These are phyloP conservation scores for Oehlia diaphana DNA, from an alignment of 192 early-diverging fungal species.

Conservation along the genomic window DNA sequence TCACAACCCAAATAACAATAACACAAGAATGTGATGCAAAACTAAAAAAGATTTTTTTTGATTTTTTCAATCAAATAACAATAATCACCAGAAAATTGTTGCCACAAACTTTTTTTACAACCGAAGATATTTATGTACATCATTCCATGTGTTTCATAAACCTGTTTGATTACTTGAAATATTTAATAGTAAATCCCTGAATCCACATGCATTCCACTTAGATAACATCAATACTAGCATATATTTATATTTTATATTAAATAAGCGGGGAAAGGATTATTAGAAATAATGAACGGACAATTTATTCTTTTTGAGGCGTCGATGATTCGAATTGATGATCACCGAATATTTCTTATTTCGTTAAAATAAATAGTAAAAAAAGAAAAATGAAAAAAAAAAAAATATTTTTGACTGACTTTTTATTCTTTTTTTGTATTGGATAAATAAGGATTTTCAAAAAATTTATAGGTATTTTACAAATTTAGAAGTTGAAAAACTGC, in stretches of 20 bases:
- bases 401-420: too few species aligned
- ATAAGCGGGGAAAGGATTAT: neutral
- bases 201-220: neutral
- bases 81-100: neutral
- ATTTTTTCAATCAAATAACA: neutral
- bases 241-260: neutral
- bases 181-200: neutral
- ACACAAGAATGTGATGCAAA: conserved; percentile 7
- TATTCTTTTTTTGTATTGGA: too few species aligned
- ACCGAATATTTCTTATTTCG: too few species aligned
- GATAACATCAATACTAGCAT: neutral
- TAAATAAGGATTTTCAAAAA: too few species aligned
- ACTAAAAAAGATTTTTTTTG: neutral
- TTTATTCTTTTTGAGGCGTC: too few species aligned
- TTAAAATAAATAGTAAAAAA: too few species aligned
- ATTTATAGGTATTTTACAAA: too few species aligned
- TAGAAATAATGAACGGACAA: neutral
- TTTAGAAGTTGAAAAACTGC: too few species aligned
- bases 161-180: neutral
- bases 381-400: too few species aligned
- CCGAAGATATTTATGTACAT: neutral
- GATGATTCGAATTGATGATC: too few species aligned
- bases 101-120: neutral
- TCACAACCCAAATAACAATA: neutral
- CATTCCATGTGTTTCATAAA: neutral